Evolutionary conservation across 345 rosid genomes (phyloP), one percentile per base, ranked within the genome.

Genomic region (Leavenworthia alabamica): DNA sequence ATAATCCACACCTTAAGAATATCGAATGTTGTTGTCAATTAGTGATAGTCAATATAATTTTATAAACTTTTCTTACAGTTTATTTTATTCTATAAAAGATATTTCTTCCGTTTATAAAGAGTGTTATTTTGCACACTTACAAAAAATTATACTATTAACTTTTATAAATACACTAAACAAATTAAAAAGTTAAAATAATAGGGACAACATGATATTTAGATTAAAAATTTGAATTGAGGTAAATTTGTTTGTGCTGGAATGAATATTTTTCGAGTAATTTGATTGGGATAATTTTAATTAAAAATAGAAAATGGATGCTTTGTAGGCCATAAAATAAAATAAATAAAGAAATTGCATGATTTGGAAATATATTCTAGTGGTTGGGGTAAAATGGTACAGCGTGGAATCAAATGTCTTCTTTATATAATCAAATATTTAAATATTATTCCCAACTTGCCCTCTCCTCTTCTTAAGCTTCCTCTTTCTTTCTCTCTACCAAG

Each of bases 321-420:
- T 24, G 5, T 17, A 9, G 19, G 7, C 6, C 24, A 16, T 0
- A 10, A 33, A 10, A 51, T 40, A 6, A 51, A 4, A 46, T 16
- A 41, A 39, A 43, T 4, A 59, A 1, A 24, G 43, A 64, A 42
- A 3, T 31, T 20, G 73, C 61, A 44, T 69, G 73, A 52, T 61
- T 54, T 57, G 19, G 36, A 46, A 36, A 29, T n/a, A 62, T 62
- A 62, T 62, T 70, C 74, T 42, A 59, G 62, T 41, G 46, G 73
- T 56, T 40, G 67, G 49, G 51, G 52, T 53, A 28, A 68, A 49
- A 61, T 42, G 66, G 68, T 71, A 64, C 64, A 72, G 47, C 77
- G 77, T 40, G 46, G 68, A 67, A 82, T 79, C 70, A 68, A 28
- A 50, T 36, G 75, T 54, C 62, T 7, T 16, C 60, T 7, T 13